Evolutionary conservation across 495 filamentous ascomycete genomes (phyloP).

Genomic region (Annulohypoxylon stygium): DNA sequence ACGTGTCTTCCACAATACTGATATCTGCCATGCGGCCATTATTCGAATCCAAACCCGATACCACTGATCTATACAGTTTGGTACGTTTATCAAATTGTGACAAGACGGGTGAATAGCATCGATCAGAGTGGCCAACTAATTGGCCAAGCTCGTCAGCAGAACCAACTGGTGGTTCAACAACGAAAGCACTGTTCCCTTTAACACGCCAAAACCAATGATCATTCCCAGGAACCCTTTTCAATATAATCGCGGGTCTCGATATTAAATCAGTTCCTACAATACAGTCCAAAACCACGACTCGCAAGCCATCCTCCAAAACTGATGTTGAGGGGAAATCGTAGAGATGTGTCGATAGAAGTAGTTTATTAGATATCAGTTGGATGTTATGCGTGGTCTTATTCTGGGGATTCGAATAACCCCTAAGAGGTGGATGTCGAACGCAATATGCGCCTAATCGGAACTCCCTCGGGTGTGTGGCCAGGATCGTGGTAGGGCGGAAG

Average conservation of each 20-base stretch:
- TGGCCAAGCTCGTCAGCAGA: no score
- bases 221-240: no score
- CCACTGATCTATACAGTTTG: not conserved
- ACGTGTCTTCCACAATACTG: not conserved
- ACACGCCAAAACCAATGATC: no score
- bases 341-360: not conserved
- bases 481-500: not conserved
- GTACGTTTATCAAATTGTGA: not conserved
- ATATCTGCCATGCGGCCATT: not conserved
- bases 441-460: not conserved
- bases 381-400: not conserved
- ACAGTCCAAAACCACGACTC: conserved; percentile 4
- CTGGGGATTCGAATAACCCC: not conserved
- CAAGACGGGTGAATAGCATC: not conserved
- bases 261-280: conserved; percentile 12
- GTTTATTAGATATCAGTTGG: not conserved
- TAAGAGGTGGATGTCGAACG: not conserved
- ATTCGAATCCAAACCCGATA: not conserved
- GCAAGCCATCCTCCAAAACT: no score
- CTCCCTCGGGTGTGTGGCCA: not conserved
- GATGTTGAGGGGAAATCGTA: no score
- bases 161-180: no score
- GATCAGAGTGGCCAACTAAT: no score
- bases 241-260: conserved; percentile 6
- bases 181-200: no score